Conservation (phyloP, 805 yeast species). For the Metschnikowia cubensis region DNA sequence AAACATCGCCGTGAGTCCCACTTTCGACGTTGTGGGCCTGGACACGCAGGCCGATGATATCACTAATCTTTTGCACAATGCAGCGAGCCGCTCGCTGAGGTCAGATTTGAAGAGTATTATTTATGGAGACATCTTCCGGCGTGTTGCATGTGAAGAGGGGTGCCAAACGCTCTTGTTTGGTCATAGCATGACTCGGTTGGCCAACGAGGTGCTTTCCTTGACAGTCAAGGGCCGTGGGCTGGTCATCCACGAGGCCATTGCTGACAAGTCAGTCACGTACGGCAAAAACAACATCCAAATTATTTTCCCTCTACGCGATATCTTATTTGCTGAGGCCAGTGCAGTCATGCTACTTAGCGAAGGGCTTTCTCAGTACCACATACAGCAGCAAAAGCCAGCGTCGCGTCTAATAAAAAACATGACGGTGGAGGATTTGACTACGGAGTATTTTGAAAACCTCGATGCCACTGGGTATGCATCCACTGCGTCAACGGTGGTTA, state of each 20-base stretch:
- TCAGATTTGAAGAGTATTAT: constrained; percentile 59
- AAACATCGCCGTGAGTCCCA: constrained; percentile 11
- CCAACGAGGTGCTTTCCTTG: constrained; percentile 72
- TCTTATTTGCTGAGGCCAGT: constrained; percentile 62
- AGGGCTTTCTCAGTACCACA: constrained; percentile 30
- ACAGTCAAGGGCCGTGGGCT: constrained; percentile 88
- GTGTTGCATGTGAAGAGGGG: constrained; percentile 41
- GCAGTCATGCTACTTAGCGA: constrained; percentile 47
- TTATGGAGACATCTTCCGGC: constrained; percentile 42
- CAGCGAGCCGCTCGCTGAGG: constrained; percentile 54
- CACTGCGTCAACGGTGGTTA: constrained; percentile 86
- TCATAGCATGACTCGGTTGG: constrained; percentile 77
- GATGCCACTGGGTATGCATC: constrained; percentile 77
- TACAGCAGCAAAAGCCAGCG: constrained; percentile 13
- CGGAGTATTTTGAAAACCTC: constrained; percentile 64
- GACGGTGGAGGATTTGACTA: constrained; percentile 77
- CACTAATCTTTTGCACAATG: constrained; percentile 32
- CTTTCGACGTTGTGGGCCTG: constrained; percentile 12
- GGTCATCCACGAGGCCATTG: constrained; percentile 48
- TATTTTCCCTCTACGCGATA: constrained; percentile 72
- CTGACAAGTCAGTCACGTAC: constrained; percentile 38
- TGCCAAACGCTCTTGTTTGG: constrained; percentile 66
- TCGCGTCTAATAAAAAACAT: constrained; percentile 58
- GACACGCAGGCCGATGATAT: neutral
- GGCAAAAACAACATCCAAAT: constrained; percentile 37